Evolutionary conservation across 169 alveolate genomes (phyloP).

Genomic region (Eimeria necatrix): DNA sequence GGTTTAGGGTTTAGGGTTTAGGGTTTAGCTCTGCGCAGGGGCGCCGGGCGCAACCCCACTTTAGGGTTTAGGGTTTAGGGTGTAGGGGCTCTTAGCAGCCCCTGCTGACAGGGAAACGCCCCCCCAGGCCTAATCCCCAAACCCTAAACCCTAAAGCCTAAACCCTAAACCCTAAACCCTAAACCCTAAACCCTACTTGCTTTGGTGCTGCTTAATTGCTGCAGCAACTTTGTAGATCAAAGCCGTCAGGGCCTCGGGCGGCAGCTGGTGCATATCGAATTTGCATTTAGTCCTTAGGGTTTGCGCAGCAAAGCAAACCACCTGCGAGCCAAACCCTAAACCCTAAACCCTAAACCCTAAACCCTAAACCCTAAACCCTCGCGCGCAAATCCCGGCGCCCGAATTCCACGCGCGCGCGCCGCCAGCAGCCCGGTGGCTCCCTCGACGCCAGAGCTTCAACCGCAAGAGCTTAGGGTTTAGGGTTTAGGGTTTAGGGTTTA

Average conservation of each 20-base stretch:
- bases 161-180: slow-evolving; percentile 4
- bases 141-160: neutral
- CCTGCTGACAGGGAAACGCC: too few species aligned
- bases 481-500: too few species aligned
- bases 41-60: too few species aligned
- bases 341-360: slow-evolving; percentile 4
- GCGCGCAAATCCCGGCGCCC: too few species aligned
- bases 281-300: neutral
- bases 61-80: too few species aligned
- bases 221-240: neutral
- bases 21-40: too few species aligned
- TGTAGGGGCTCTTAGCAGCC: too few species aligned
- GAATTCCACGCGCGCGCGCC: too few species aligned
- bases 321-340: neutral
- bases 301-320: slow-evolving; percentile 14
- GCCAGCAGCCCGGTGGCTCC: too few species aligned
- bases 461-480: too few species aligned
- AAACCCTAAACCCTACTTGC: neutral
- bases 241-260: neutral
- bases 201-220: neutral
- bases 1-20: slow-evolving; percentile 2
- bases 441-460: too few species aligned
- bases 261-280: neutral
- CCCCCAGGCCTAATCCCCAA: neutral
- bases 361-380: slow-evolving; percentile 4